These are phyloP conservation scores for Begonia loranthoides DNA, from an alignment of 306 rosid species.

Conservation along the genomic window DNA sequence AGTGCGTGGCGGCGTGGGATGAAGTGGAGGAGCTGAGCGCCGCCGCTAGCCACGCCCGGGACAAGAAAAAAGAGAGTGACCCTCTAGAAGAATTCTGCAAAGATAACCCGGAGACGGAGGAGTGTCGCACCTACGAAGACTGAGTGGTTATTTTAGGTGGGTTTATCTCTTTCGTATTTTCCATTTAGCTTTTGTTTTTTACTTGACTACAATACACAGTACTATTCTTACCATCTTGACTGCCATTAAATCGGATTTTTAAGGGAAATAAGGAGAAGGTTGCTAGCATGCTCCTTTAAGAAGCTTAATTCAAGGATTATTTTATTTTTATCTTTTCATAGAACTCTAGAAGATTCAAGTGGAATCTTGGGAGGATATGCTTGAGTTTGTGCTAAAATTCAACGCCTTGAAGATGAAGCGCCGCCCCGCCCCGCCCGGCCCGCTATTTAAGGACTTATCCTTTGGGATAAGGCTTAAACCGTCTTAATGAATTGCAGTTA, in stretches of 20 bases:
- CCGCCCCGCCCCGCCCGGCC: too few species aligned
- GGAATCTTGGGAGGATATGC: too few species aligned
- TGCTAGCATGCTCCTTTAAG: not conserved
- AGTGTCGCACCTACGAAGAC: slow-evolving; percentile 71
- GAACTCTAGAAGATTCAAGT: too few species aligned
- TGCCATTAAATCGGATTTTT: too few species aligned
- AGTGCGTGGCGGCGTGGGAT: slow-evolving; percentile 92
- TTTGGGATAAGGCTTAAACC: too few species aligned
- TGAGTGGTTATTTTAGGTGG: slow-evolving; percentile 13
- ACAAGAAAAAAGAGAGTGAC: slow-evolving; percentile 42
- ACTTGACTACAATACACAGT: not conserved
- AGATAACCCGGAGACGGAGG: slow-evolving; percentile 68
- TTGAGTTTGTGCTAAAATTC: too few species aligned
- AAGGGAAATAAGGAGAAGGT: not conserved
- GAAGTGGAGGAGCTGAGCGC: slow-evolving; percentile 96
- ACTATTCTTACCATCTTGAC: not conserved
- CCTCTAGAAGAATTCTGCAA: slow-evolving; percentile 60
- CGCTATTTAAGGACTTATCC: too few species aligned
- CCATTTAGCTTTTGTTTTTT: not conserved
- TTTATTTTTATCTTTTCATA: too few species aligned
- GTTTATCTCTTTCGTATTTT: not conserved
- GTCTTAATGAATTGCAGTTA: too few species aligned
- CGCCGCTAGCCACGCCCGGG: slow-evolving; percentile 78
- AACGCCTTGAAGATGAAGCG: too few species aligned
- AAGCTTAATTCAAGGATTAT: not conserved